Conservation (phyloP, 176 grass and related monocot species). For the Lolium perenne region DNA sequence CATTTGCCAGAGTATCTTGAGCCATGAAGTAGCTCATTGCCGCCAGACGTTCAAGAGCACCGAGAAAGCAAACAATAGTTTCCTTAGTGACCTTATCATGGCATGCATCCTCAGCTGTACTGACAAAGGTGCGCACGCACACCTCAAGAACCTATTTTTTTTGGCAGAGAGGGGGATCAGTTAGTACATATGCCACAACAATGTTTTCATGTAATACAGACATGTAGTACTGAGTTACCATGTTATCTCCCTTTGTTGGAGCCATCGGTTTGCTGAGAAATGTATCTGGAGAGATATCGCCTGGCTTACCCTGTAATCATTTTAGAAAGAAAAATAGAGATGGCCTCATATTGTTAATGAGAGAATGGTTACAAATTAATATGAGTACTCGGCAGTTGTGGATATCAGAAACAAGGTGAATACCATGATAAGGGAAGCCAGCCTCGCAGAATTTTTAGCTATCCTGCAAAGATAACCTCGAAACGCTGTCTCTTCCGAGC, state of each 20-base stretch:
- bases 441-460: not conserved
- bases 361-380: not conserved
- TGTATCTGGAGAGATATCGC: not conserved
- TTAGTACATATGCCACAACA: not conserved
- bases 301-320: not conserved
- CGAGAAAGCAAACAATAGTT: not conserved
- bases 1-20: not conserved
- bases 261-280: not conserved
- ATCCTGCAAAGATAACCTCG: not conserved
- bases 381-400: not conserved
- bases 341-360: not conserved
- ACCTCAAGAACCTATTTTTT: not conserved
- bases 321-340: not conserved
- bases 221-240: not conserved
- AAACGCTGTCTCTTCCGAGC: too few relatives aligned
- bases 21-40: not conserved
- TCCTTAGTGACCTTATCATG: not conserved
- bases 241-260: not conserved
- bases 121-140: not conserved
- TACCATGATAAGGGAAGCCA: conserved; percentile 2
- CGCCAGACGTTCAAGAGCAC: not conserved
- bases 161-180: not conserved
- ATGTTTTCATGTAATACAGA: not conserved
- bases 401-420: not conserved
- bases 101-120: not conserved